Evolutionary conservation across 179 eudicot species (phyloP).

Genomic region (Sideroxylon spinosum): DNA sequence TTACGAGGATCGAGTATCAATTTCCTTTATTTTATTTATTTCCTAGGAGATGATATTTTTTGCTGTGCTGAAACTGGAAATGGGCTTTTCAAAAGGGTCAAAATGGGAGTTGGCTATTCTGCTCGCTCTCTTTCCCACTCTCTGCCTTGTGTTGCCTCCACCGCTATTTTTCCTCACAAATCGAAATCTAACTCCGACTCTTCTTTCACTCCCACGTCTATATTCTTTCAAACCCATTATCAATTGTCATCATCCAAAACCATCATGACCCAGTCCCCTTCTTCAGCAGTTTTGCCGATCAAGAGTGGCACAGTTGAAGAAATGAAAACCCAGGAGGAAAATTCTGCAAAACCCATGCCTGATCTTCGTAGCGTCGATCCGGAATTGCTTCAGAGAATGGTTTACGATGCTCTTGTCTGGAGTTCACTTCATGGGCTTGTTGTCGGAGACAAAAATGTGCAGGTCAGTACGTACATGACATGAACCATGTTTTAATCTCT

Average conservation of each 20-base stretch:
- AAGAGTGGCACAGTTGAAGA: slow-evolving; percentile 25
- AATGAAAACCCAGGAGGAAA: slow-evolving; percentile 23
- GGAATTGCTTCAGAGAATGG: slow-evolving; percentile 49
- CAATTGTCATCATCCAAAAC: slow-evolving; percentile 9
- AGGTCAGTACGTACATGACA: slow-evolving; percentile 37
- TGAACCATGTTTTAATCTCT: neutral
- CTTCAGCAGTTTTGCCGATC: slow-evolving; percentile 14
- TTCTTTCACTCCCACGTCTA: neutral
- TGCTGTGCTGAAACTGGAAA: no score
- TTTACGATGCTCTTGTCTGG: slow-evolving; percentile 80
- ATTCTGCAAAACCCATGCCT: slow-evolving; percentile 26
- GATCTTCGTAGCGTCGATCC: slow-evolving; percentile 54
- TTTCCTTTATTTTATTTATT: no score
- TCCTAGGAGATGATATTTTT: no score
- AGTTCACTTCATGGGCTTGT: slow-evolving; percentile 82
- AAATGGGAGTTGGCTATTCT: slow-evolving; percentile 40
- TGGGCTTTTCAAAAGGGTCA: neutral
- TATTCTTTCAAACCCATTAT: slow-evolving; percentile 4
- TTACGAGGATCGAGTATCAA: no score
- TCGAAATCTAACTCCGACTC: slow-evolving; percentile 19
- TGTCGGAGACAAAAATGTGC: slow-evolving; percentile 64
- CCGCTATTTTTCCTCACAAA: slow-evolving; percentile 22
- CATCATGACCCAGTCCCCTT: slow-evolving; percentile 27
- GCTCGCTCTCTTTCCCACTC: slow-evolving; percentile 26
- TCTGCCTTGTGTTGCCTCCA: slow-evolving; percentile 2